These are phyloP conservation scores for Calonectria multiphialidica DNA, from an alignment of 2,329 filamentous ascomycete species.

Conservation along the genomic window DNA sequence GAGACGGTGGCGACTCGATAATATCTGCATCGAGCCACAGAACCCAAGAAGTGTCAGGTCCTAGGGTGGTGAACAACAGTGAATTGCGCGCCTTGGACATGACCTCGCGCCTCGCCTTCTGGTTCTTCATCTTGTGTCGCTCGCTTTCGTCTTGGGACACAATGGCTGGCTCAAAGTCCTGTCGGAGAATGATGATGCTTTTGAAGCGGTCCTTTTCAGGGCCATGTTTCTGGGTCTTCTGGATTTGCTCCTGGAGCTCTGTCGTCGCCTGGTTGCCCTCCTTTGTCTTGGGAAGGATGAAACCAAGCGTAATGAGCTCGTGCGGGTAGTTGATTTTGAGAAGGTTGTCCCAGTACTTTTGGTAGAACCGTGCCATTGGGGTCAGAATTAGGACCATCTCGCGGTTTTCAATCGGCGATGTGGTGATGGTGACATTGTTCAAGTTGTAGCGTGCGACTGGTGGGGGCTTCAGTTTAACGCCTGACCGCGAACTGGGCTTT, in stretches of 20 bases:
- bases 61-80: conserved; percentile 93
- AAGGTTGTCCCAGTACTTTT: conserved; percentile 95
- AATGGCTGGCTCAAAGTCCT: conserved; percentile 91
- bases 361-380: conserved; percentile 93
- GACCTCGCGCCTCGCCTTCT: conserved; percentile 85
- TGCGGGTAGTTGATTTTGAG: conserved; percentile 88
- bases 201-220: conserved; percentile 87
- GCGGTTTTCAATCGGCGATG: conserved; percentile 79
- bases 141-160: conserved; percentile 86
- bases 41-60: conserved; percentile 93
- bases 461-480: conserved; percentile 66
- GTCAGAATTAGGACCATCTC: conserved; percentile 94
- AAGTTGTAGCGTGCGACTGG: conserved; percentile 94
- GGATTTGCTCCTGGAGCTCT: conserved; percentile 85
- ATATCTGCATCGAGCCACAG: conserved; percentile 96
- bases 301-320: conserved; percentile 93
- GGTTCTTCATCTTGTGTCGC: conserved; percentile 91
- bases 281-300: conserved; percentile 94
- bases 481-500: conserved; percentile 52
- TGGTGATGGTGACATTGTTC: conserved; percentile 91
- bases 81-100: conserved; percentile 97
- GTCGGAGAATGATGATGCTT: conserved; percentile 91
- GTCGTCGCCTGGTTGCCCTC: conserved; percentile 90
- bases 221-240: conserved; percentile 83
- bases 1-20: conserved; percentile 83